Evolutionary conservation across 1,139 yeast genomes (phyloP), one percentile per base, ranked within the genome.

Genomic region (Trichomonascaceae sp.): DNA sequence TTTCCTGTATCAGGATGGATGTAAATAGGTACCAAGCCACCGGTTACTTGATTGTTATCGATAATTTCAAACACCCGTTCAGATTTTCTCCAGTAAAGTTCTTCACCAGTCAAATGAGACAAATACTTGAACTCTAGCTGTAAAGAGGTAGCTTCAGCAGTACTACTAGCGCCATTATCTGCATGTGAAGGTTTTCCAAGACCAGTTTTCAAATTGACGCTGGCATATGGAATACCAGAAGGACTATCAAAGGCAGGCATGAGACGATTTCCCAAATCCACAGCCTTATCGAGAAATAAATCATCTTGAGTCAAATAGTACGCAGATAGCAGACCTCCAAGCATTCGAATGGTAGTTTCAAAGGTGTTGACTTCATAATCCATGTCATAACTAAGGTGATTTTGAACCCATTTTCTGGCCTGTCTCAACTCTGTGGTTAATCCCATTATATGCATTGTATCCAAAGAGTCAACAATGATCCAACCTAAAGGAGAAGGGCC

Each of bases 271-370:
- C 73, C 80, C 60, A 88, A 76, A 63, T 84, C 90, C 5, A 79
- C 81, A 0, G 97, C 96, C 64, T 85, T 85, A 61, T 85, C 86
- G 55, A 90, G 75, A 64, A 84, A 90, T 54, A 87, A 58, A 52
- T 84, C 84, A 61, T 87, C 93, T 2, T 78, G 73, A 1, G 93
- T 78, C 43, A 90, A 72, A 62, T 87, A 84, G 67, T 82, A 83
- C 0, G 96, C 96, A 1, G 96, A 85, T 53, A 91, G 73, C 20
- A 91, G 75, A 0, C 98, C 98, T 45, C 98, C 98, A 50, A 91
- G 74, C 95, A 90, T 89, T 64, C 97, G 78, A 61, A 89, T 91
- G 4, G 98, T 89, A 12, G 97, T 89, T 68, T 91, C 98, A 69
- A 91, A 91, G 3, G 89, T 85, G 66, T 85, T 89, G 49, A 90